These are phyloP conservation scores for Aphanomyces invadans DNA, from an alignment of 352 stramenopile species.

Conservation along the genomic window DNA sequence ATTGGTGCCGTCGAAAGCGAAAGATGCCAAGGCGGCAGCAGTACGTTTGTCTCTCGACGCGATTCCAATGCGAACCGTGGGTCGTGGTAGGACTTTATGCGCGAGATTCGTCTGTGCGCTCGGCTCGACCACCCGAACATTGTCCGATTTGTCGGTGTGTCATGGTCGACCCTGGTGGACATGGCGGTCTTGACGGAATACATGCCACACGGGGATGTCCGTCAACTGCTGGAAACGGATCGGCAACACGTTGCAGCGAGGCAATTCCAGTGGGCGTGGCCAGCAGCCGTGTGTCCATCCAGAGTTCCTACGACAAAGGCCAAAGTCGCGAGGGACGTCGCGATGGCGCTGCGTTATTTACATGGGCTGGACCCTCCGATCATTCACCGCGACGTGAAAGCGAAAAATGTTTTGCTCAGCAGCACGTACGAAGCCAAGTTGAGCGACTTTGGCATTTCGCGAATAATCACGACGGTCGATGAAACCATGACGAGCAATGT, in stretches of 20 bases:
- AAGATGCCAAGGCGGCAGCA: background rate
- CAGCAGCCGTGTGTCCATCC: background rate
- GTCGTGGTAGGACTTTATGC: conserved; percentile 11
- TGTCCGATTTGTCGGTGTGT: conserved; percentile 20
- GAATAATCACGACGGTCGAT: conserved; percentile 1
- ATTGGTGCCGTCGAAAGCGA: conserved; percentile 1
- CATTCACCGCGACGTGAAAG: conserved; percentile 24
- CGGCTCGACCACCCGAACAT: conserved; percentile 5
- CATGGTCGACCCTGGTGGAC: conserved; percentile 19
- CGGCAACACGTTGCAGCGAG: background rate
- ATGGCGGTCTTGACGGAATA: conserved; percentile 15
- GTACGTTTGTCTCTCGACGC: background rate
- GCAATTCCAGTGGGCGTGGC: background rate
- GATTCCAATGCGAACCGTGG: no score
- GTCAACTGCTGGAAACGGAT: background rate
- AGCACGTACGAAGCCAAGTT: conserved; percentile 15
- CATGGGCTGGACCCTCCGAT: background rate
- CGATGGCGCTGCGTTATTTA: conserved; percentile 15
- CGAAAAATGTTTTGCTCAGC: conserved; percentile 24
- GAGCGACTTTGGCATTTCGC: conserved; percentile 25
- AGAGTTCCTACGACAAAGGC: background rate
- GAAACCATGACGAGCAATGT: conserved; percentile 23
- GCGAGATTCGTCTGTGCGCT: background rate
- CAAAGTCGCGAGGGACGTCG: conserved; percentile 11
- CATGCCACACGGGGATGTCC: conserved; percentile 15